Conservation (phyloP, 73 alveolate genomes). For the Symbiodinium natans region DNA sequence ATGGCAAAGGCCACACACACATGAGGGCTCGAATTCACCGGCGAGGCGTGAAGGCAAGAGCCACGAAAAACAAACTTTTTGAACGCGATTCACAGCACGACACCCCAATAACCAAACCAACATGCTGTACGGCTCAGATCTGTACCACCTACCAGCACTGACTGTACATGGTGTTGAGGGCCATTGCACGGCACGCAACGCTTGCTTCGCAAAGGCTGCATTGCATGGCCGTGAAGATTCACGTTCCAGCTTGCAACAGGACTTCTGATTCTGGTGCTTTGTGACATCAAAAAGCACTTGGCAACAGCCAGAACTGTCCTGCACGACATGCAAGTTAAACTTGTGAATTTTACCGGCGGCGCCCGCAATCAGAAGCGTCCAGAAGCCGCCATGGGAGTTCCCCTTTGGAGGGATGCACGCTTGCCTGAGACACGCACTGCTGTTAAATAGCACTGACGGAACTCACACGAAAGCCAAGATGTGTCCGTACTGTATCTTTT, state of each 20-base stretch:
- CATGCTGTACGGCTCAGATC: not conserved
- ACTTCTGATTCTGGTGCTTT: not conserved
- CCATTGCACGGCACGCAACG: not conserved
- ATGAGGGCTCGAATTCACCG: not conserved
- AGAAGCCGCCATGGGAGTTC: constrained; percentile 1
- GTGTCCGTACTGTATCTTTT: not conserved
- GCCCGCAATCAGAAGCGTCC: not conserved
- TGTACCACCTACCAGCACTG: not conserved
- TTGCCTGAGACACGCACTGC: constrained; percentile 44
- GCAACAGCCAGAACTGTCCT: not conserved
- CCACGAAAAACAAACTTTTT: not conserved
- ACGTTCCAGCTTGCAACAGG: not conserved
- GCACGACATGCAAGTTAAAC: not conserved
- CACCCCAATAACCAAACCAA: not conserved
- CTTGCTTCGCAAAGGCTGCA: not conserved
- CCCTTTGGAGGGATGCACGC: constrained; percentile 68
- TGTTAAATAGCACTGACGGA: not conserved
- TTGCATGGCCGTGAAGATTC: not conserved
- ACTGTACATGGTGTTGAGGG: constrained; percentile 17
- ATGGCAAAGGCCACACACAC: not conserved
- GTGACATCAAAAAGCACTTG: not conserved
- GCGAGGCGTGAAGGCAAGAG: not conserved
- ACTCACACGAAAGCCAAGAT: not conserved
- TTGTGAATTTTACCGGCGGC: not conserved
- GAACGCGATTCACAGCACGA: not conserved